Evolutionary conservation across 306 rosid genomes (phyloP).

Genomic region (Medicago ruthenica): DNA sequence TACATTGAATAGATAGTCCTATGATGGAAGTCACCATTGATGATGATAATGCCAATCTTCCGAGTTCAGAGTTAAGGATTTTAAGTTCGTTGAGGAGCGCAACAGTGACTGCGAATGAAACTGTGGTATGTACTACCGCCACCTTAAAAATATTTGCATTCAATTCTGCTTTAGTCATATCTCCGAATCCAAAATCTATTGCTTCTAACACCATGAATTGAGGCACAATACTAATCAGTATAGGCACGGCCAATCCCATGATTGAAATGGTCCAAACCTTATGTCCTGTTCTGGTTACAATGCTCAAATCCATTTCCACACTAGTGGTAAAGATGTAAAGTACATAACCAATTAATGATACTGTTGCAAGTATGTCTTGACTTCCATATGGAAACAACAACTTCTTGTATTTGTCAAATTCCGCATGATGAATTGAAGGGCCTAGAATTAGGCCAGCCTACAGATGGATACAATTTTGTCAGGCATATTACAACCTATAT

Average conservation of each 20-base stretch:
- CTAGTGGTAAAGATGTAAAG: slow-evolving; percentile 52
- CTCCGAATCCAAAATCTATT: too few species aligned
- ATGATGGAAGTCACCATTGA: slow-evolving; percentile 47
- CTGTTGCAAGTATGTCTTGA: slow-evolving; percentile 44
- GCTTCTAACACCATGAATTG: too few species aligned
- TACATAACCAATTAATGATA: slow-evolving; percentile 53
- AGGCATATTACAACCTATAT: neutral
- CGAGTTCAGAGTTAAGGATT: slow-evolving; percentile 51
- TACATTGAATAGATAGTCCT: neutral
- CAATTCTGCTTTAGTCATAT: too few species aligned
- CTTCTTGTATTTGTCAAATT: neutral
- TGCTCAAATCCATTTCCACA: slow-evolving; percentile 63
- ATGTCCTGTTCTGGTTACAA: slow-evolving; percentile 53
- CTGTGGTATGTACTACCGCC: slow-evolving; percentile 29
- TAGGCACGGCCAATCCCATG: slow-evolving; percentile 24
- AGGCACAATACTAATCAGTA: too few species aligned
- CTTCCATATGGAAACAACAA: slow-evolving; percentile 43
- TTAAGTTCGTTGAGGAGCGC: slow-evolving; percentile 52
- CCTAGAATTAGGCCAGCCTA: slow-evolving; percentile 65
- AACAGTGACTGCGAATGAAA: slow-evolving; percentile 48
- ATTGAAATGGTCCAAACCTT: slow-evolving; percentile 48
- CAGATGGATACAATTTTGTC: slow-evolving; percentile 7
- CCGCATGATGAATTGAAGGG: slow-evolving; percentile 31
- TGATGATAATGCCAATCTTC: slow-evolving; percentile 48
- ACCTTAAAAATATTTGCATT: neutral